phyloP scores from a whole-genome alignment of 2,329 filamentous ascomycete genomes.

The Hypoxylon sp. region DNA sequence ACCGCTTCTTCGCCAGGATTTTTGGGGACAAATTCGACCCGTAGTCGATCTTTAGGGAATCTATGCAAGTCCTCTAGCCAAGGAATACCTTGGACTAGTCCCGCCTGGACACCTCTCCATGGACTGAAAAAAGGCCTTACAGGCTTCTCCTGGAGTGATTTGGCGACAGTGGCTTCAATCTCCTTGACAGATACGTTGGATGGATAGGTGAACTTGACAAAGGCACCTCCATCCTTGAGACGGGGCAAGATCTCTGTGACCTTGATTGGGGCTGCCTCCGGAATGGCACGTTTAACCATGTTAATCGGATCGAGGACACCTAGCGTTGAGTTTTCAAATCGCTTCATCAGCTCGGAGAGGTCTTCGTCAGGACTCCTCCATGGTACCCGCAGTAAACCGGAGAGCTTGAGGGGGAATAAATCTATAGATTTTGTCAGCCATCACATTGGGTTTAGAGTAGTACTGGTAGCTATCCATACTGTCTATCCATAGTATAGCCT shows the following conservation, averaged over 20 bases:
- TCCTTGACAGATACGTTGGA: conserved; percentile 63
- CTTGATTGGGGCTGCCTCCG: conserved; percentile 72
- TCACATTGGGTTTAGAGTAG: not conserved
- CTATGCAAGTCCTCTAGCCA: conserved; percentile 96
- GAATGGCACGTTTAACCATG: conserved; percentile 74
- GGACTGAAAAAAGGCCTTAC: conserved; percentile 94
- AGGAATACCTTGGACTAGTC: conserved; percentile 84
- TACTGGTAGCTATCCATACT: conserved; percentile 67
- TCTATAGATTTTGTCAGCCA: conserved; percentile 64
- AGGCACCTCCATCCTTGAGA: conserved; percentile 92
- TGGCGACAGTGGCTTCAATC: conserved; percentile 73
- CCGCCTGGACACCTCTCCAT: conserved; percentile 77
- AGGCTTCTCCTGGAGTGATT: conserved; percentile 76
- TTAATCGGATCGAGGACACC: conserved; percentile 67
- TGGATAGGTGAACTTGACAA: conserved; percentile 72
- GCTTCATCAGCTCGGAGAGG: conserved; percentile 65
- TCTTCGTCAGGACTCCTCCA: conserved; percentile 65
- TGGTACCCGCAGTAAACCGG: conserved; percentile 61
- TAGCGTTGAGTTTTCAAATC: conserved; percentile 67
- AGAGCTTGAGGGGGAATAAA: conserved; percentile 85
- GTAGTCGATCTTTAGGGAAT: conserved; percentile 81
- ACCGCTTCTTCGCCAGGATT: conserved; percentile 78
- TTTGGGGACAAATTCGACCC: conserved; percentile 86
- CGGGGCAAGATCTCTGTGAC: conserved; percentile 87
- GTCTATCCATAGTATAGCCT: conserved; percentile 91